Evolutionary conservation across 257 asterid genomes (phyloP), one percentile per base, ranked within the genome.

Genomic region (Salvia rosmarinus): DNA sequence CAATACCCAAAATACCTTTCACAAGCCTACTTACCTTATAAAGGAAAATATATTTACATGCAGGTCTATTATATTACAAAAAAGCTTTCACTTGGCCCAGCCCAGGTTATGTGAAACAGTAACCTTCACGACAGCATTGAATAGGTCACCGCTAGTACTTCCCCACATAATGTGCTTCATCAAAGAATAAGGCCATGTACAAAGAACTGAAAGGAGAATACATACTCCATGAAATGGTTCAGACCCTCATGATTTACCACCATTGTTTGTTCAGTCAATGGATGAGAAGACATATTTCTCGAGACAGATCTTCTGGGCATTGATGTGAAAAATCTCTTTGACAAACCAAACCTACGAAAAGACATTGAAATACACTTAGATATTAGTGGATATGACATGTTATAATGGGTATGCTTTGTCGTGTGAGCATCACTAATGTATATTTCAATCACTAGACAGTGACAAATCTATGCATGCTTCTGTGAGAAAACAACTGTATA

Each of bases 301-400:
- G 42, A 70, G 47, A 37, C 77, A 67, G 84, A 79, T 67, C 82
- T 72, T 64, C 76, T 55, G 66, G 64, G 67, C 66, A 82, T 71
- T 11, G 82, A 77, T 35, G 89, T 82, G 64, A 82, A 86, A 75
- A 85, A 83, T 49, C 68, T 63, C 84, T 46, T 81, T 11, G 73
- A 76, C 59, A 77, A 82, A 82, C 32, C 81, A 83, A 77, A 72
- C 83, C 91, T 86, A 67, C 10, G 64, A 34, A 50, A 70, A 32
- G 64, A 35, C 61, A 68, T 39, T 28, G 51, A 60, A 61, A 71
- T 47, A 32, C 64, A 58, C 16, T 20, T 13, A 59, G 42, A 20
- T 47, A 56, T 62, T 17, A 49, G 43, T 62, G 51, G 35, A 25
- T 21, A 51, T 4, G 28, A 58, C 51, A 37, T 10, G 57, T 10